Percentiles rank a stretch among this genome's conserved stretches.
Evolutionary conservation across 2,329 filamentous ascomycete species (phyloP).

Genomic region (Capronia americana): DNA sequence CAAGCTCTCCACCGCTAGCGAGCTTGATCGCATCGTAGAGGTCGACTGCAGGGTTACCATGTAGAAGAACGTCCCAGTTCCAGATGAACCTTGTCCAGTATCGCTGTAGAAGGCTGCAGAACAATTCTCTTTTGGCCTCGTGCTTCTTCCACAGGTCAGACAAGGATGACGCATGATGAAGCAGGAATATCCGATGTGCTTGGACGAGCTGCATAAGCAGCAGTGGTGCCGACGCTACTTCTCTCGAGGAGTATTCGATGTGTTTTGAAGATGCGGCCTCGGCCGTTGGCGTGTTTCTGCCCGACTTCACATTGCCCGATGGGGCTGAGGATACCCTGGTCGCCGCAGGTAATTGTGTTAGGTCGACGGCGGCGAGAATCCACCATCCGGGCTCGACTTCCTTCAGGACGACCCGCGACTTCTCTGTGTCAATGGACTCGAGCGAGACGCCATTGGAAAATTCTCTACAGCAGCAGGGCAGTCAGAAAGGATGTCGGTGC

Average conservation of each 20-base stretch:
- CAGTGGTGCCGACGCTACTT: slow-evolving; percentile 81
- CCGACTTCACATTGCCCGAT: slow-evolving; percentile 45
- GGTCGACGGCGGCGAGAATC: slow-evolving; percentile 87
- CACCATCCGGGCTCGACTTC: slow-evolving; percentile 94
- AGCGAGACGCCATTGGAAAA: slow-evolving; percentile 80
- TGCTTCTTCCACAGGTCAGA: slow-evolving; percentile 69
- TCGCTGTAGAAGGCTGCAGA: slow-evolving; percentile 73
- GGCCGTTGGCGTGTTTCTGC: slow-evolving; percentile 13
- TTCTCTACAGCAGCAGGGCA: slow-evolving; percentile 57
- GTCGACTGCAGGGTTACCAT: slow-evolving; percentile 82
- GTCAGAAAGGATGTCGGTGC: not conserved
- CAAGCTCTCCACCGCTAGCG: slow-evolving; percentile 86
- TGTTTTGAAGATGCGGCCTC: slow-evolving; percentile 49
- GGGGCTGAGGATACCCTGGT: slow-evolving; percentile 53
- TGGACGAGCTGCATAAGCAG: slow-evolving; percentile 80
- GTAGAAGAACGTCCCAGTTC: slow-evolving; percentile 85
- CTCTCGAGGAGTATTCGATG: slow-evolving; percentile 84
- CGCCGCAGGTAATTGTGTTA: slow-evolving; percentile 70
- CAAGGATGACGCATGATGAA: slow-evolving; percentile 83
- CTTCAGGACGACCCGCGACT: slow-evolving; percentile 79
- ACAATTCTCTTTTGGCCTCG: slow-evolving; percentile 65
- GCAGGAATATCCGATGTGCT: slow-evolving; percentile 81
- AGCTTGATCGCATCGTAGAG: slow-evolving; percentile 86
- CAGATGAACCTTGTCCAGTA: slow-evolving; percentile 77
- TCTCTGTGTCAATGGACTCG: slow-evolving; percentile 89